Evolutionary conservation across 108 stramenopile genomes (phyloP), one percentile per base, ranked within the genome.

Genomic region (Skeletonema menzelii): DNA sequence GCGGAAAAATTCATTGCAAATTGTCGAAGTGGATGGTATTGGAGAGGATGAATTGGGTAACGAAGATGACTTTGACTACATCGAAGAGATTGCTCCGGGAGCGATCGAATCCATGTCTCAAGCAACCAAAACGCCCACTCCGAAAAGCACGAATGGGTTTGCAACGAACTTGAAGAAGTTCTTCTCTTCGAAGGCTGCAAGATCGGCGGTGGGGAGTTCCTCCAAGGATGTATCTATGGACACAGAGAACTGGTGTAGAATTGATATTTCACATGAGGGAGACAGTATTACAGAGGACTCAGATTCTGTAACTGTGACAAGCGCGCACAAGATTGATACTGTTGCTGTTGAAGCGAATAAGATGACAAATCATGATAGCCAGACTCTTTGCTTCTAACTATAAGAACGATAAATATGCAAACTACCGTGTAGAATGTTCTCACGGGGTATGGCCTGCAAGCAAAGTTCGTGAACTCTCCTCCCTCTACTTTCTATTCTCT

Each of bases 71-170:
- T 20, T 17, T 55, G 49, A 73, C 20, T 19, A 34, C 30, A 58
- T 77, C 10, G 64, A 53, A 46, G 49, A 73, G 47, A 59, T 70
- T 49, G 60, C 69, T 27, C 69, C 69, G 20, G 69, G 69, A n/a
- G 69, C 69, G 3, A 8, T 70, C 8, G 8, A 27, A 8, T 10
- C 32, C 24, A 27, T 44, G 24, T 22, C 24, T 27, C 22, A 20
- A 13, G 24, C 10, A 8, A 3, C 0, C 24, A 47, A 44, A 27
- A 14, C 32, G n/a, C 1, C 24, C 17, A 11, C 28, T 15, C 5
- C 28, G 12, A 63, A 63, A 63, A 46, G 20, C 27, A 58, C 65
- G 24, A 66, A 27, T 46, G 27, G 46, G 1, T 58, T 58, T 30
- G 27, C 27, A 22, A 53, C 8, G 49, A 49, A 32, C 63, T 28